Evolutionary conservation across 495 filamentous ascomycete genomes (phyloP).

Genomic region (Penicillium salamii): DNA sequence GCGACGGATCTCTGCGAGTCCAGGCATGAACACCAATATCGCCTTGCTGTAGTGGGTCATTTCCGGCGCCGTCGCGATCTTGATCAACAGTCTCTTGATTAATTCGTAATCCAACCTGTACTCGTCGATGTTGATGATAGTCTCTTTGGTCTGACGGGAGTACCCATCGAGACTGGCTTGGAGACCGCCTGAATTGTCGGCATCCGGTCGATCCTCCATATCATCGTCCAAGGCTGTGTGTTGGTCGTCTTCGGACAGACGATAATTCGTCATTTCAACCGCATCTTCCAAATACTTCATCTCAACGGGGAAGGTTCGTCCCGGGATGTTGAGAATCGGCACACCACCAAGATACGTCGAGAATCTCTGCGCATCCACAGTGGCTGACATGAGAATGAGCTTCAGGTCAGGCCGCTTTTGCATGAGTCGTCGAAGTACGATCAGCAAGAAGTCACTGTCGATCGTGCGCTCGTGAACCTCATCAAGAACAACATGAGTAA

Average conservation of each 20-base stretch:
- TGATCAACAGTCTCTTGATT: slow-evolving; percentile 68
- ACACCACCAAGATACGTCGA: slow-evolving; percentile 82
- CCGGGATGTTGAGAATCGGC: slow-evolving; percentile 83
- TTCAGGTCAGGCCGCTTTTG: slow-evolving; percentile 67
- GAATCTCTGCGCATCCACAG: slow-evolving; percentile 86
- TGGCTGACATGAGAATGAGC: slow-evolving; percentile 94
- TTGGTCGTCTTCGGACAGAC: slow-evolving; percentile 50
- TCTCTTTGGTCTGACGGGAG: slow-evolving; percentile 67
- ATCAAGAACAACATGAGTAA: slow-evolving; percentile 90
- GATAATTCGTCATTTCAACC: slow-evolving; percentile 74
- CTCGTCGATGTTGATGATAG: slow-evolving; percentile 74
- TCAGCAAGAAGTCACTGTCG: slow-evolving; percentile 91
- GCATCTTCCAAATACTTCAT: slow-evolving; percentile 90
- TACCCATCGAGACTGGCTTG: slow-evolving; percentile 61
- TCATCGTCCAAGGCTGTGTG: slow-evolving; percentile 43
- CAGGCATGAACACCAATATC: slow-evolving; percentile 90
- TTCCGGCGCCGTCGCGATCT: slow-evolving; percentile 62
- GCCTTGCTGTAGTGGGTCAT: slow-evolving; percentile 78
- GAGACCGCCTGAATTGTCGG: slow-evolving; percentile 36
- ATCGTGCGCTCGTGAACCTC: slow-evolving; percentile 95
- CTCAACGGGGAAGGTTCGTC: slow-evolving; percentile 87
- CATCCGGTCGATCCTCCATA: slow-evolving; percentile 46
- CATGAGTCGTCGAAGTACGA: slow-evolving; percentile 82
- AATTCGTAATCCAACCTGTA: slow-evolving; percentile 84
- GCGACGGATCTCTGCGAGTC: slow-evolving; percentile 87